A percentile compares a stretch with the other conserved stretches of the same genome.
phyloP scores from a whole-genome alignment of 2,329 filamentous ascomycete genomes.

The Fusarium kyushuense region DNA sequence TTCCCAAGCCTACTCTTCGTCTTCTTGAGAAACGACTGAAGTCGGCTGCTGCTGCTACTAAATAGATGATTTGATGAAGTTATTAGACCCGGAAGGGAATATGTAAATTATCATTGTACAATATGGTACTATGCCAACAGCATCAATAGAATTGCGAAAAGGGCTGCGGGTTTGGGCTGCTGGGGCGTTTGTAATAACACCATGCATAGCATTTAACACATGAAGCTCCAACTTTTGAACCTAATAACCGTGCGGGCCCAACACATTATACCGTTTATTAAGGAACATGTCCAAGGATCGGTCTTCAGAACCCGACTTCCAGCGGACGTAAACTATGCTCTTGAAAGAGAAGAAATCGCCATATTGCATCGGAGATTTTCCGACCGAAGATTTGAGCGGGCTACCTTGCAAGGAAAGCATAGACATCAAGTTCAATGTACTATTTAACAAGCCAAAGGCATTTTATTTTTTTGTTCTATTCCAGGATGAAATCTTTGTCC shows the following conservation, averaged over 20 bases:
- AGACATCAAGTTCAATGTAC: neutral
- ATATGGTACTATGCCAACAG: constrained; percentile 40
- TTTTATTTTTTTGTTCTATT: constrained; percentile 32
- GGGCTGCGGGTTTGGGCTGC: constrained; percentile 21
- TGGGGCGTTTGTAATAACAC: constrained; percentile 1
- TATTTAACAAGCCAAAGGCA: constrained; percentile 24
- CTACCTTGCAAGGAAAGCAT: neutral
- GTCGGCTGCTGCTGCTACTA: constrained; percentile 38
- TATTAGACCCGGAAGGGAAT: constrained; percentile 24
- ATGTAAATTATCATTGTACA: constrained; percentile 46
- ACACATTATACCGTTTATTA: no score
- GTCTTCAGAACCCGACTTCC: no score
- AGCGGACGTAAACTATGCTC: constrained; percentile 35
- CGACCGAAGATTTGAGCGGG: neutral
- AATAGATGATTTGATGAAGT: constrained; percentile 33
- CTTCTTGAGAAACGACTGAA: constrained; percentile 67
- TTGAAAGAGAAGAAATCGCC: no score
- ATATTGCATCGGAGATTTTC: no score
- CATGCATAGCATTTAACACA: neutral
- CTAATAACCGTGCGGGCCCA: neutral
- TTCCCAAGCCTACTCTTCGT: constrained; percentile 74
- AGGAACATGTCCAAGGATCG: no score
- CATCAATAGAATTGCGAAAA: constrained; percentile 32
- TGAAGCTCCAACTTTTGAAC: neutral
- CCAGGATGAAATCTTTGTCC: constrained; percentile 12